phyloP scores from a whole-genome alignment of 2,329 filamentous ascomycete genomes.

The Thermomyces lanuginosus region DNA sequence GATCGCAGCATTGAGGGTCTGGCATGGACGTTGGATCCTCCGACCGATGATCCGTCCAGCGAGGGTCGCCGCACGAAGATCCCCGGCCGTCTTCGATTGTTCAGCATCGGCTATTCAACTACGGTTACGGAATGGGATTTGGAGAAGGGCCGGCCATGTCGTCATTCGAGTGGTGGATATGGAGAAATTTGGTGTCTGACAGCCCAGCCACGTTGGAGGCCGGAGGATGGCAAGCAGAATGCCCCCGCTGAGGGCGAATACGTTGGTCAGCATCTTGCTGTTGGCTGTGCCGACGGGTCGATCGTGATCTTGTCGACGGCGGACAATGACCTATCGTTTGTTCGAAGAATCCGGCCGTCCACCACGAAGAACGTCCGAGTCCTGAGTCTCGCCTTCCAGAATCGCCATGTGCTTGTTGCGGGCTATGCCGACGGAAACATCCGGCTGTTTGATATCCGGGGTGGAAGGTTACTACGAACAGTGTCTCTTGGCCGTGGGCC shows the following conservation, averaged over 20 bases:
- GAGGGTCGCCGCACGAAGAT: conserved; percentile 45
- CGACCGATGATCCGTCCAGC: conserved; percentile 42
- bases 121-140: conserved; percentile 93
- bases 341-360: conserved; percentile 58
- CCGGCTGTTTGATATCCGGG: conserved; percentile 72
- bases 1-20: conserved; percentile 80
- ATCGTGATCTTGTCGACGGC: conserved; percentile 75
- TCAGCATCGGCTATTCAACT: conserved; percentile 89
- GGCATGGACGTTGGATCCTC: conserved; percentile 76
- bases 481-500: conserved; percentile 76
- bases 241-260: conserved; percentile 23
- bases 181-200: conserved; percentile 95
- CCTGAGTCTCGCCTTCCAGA: conserved; percentile 81
- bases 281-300: conserved; percentile 80
- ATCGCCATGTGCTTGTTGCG: conserved; percentile 63
- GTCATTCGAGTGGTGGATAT: conserved; percentile 78
- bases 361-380: conserved; percentile 67
- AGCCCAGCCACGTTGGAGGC: conserved; percentile 52
- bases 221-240: conserved; percentile 21
- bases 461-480: conserved; percentile 55
- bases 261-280: conserved; percentile 52
- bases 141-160: conserved; percentile 56
- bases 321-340: conserved; percentile 66
- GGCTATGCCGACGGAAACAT: conserved; percentile 97
- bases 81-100: conserved; percentile 64